Conservation (phyloP, 1,284 basidiomycete genomes). For the Pseudozyma tsukubaensis region DNA sequence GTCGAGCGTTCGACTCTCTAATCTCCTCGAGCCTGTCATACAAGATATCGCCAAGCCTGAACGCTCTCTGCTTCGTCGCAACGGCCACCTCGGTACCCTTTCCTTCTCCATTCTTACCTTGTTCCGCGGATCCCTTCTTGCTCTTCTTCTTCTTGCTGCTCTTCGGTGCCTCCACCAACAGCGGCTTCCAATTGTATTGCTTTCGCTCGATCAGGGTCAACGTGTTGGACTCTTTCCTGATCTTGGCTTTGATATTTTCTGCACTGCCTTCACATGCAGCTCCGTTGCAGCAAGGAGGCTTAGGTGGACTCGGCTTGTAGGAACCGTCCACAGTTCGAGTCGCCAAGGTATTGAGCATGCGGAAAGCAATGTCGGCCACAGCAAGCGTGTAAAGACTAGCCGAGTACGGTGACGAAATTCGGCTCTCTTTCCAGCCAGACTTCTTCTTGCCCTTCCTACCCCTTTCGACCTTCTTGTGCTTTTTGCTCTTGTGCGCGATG, state of each 20-base stretch:
- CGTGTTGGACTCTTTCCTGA: background rate
- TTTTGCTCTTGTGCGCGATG: background rate
- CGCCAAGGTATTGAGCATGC: background rate
- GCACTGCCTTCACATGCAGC: background rate
- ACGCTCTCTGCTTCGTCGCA: background rate
- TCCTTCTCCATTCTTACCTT: background rate
- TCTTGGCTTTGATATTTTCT: background rate
- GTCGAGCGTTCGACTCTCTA: background rate
- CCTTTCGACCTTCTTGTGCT: background rate
- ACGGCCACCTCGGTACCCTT: background rate
- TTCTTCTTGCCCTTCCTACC: slow-evolving; percentile 3
- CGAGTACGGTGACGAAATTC: slow-evolving; percentile 8
- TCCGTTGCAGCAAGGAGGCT: background rate
- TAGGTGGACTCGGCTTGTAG: background rate
- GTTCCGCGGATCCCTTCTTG: background rate
- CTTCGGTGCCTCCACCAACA: slow-evolving; percentile 5
- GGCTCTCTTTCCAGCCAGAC: slow-evolving; percentile 15
- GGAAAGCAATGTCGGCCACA: slow-evolving; percentile 13
- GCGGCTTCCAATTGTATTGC: slow-evolving; percentile 23
- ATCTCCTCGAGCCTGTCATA: background rate
- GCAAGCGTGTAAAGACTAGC: slow-evolving; percentile 9
- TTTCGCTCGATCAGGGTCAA: slow-evolving; percentile 15
- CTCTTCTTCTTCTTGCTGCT: slow-evolving; percentile 12
- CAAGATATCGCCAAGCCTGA: background rate
- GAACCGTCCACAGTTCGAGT: background rate